Base-by-base conservation (phyloP, 2,329 filamentous ascomycete genomes). In the Apiospora rasikravindrae region DNA sequence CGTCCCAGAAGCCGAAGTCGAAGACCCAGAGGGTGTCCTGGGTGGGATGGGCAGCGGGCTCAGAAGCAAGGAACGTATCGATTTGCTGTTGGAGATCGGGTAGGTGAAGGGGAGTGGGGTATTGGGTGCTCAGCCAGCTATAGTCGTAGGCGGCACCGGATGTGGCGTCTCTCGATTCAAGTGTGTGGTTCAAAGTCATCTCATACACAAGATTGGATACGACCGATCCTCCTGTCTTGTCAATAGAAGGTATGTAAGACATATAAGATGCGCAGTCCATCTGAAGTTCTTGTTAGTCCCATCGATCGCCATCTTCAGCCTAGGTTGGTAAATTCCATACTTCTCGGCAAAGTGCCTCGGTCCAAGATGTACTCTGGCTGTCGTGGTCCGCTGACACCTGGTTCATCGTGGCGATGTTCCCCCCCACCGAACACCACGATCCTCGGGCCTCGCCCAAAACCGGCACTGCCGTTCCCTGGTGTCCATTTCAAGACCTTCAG, bases 191-290 rank as follows among this genome's bases (percentile, higher is more conserved):
- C 11, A 87, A 75, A 2, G 83, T 86, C 1, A 81, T 79, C 0
- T 86, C 89, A 69, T 91, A 92, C 7, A 88, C 78, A 44, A 81
- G 75, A 74, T 86, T 95, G 73, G 85, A 86, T 2, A 81, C 92
- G 44, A 88, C 83, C 67, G 88, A 84, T 29, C 79, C 89, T 71
- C 90, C 88, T 0, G 84, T 90, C n/a, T 82, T 86, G 67, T 80
- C 77, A 14, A 75, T 75, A 2, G 74, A 70, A 2, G 87, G 87
- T 1, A 87, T 79, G 70, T 86, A 83, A 1, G 86, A 88, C 26
- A 86, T 74, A 69, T 87, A 81, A 1, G 80, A 82, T 22, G 81
- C 80, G 78, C 87, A 89, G 37, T 81, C 76, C 11, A 89, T 79
- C 87, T 89, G 69, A 19, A 37, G 26, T 22, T n/a, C 13, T 44